Evolutionary conservation across 345 rosid genomes (phyloP).

Genomic region (Lumnitzera littorea): DNA sequence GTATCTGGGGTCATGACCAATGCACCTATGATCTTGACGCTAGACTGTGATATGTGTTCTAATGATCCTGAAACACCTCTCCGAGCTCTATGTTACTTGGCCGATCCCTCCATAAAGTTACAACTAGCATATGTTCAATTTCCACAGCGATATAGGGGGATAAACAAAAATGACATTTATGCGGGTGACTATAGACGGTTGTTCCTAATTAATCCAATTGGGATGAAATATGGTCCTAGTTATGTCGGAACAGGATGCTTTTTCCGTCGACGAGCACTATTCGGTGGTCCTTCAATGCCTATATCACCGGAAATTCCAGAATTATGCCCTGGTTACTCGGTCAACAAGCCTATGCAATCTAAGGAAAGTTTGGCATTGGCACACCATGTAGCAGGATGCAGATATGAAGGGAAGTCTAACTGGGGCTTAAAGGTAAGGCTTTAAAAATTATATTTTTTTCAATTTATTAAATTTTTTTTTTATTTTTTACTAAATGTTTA

Average conservation of each 20-base stretch:
- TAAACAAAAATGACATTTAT: slow-evolving; percentile 52
- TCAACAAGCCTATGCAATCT: slow-evolving; percentile 21
- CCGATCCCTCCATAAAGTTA: slow-evolving; percentile 25
- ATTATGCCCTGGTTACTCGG: slow-evolving; percentile 18
- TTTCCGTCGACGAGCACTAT: slow-evolving; percentile 46
- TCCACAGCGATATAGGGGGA: slow-evolving; percentile 52
- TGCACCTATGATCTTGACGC: slow-evolving; percentile 53
- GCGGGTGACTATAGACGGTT: slow-evolving; percentile 27
- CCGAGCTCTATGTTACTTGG: slow-evolving; percentile 44
- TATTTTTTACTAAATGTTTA: too few species aligned
- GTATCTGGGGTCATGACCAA: slow-evolving; percentile 68
- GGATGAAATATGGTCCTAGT: slow-evolving; percentile 40
- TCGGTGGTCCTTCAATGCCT: slow-evolving; percentile 30
- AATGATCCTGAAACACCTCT: slow-evolving; percentile 52
- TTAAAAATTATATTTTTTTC: background rate
- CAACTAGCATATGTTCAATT: slow-evolving; percentile 47
- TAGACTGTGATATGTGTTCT: slow-evolving; percentile 81
- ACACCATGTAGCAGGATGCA: slow-evolving; percentile 40
- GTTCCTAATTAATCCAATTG: slow-evolving; percentile 32
- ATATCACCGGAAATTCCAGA: slow-evolving; percentile 27
- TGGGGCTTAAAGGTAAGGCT: slow-evolving; percentile 63
- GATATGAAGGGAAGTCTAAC: slow-evolving; percentile 38
- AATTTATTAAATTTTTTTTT: background rate
- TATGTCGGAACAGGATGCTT: slow-evolving; percentile 60
- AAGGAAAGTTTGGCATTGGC: slow-evolving; percentile 28